These are phyloP conservation scores for Skeletonema tropicum DNA, from an alignment of 108 stramenopile genomes.

Conservation along the genomic window DNA sequence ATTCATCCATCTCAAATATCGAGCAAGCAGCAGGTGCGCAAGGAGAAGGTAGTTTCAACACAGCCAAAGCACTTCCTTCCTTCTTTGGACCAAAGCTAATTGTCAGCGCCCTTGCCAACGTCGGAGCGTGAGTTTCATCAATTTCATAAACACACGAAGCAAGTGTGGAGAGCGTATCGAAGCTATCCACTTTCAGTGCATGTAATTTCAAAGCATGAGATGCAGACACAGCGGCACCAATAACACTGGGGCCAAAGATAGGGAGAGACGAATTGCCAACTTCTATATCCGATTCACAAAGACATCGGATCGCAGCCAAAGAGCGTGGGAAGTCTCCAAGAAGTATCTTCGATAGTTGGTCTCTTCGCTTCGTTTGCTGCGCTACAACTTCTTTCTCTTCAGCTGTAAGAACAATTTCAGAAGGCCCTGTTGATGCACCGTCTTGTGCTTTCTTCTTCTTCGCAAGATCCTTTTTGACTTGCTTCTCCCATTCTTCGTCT, in stretches of 20 bases:
- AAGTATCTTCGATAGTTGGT: conserved; percentile 38
- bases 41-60: conserved; percentile 68
- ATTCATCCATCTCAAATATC: conserved; percentile 84
- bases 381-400: conserved; percentile 68
- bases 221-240: conserved; percentile 51
- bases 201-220: conserved; percentile 53
- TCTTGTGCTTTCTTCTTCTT: conserved; percentile 58
- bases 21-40: conserved; percentile 76
- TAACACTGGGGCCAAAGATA: conserved; percentile 49
- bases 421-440: not conserved
- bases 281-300: conserved; percentile 81
- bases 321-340: conserved; percentile 49
- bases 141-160: conserved; percentile 88
- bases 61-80: conserved; percentile 16
- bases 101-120: conserved; percentile 66
- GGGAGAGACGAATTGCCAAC: conserved; percentile 82
- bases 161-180: conserved; percentile 65
- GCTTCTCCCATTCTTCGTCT: conserved; percentile 90
- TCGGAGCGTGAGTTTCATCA: conserved; percentile 72
- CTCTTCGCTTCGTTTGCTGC: conserved; percentile 57
- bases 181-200: conserved; percentile 42
- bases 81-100: conserved; percentile 44
- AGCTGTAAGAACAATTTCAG: conserved; percentile 42
- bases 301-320: conserved; percentile 55
- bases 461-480: conserved; percentile 84